These are phyloP conservation scores for Metschnikowia reukaufii DNA, from an alignment of 805 yeast species.

Conservation along the genomic window DNA sequence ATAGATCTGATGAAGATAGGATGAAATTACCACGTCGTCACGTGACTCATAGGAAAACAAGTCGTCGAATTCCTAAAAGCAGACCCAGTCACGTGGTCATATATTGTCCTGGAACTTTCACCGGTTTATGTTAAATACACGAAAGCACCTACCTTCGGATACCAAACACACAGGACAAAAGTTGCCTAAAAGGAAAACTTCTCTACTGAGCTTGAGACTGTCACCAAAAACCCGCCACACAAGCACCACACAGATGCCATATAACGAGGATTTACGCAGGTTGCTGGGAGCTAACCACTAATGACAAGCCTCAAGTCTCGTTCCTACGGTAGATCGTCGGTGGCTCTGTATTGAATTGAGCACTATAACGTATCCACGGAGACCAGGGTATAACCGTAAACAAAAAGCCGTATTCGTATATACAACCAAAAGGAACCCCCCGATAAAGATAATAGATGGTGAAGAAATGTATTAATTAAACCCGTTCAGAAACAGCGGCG, in stretches of 20 bases:
- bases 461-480: slow-evolving; percentile 27
- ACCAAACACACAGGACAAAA: slow-evolving; percentile 6
- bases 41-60: too few species aligned
- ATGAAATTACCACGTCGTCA: background rate
- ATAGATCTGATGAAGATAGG: background rate
- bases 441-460: slow-evolving; percentile 16
- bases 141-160: slow-evolving; percentile 9
- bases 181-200: background rate
- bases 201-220: background rate
- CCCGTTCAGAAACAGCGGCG: slow-evolving; percentile 2
- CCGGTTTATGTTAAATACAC: background rate
- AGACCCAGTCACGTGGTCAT: too few species aligned
- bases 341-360: slow-evolving; percentile 46
- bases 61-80: too few species aligned
- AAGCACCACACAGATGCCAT: slow-evolving; percentile 6
- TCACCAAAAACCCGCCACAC: background rate
- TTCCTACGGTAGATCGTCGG: slow-evolving; percentile 41
- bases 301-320: slow-evolving; percentile 16
- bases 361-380: slow-evolving; percentile 39
- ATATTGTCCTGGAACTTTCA: background rate
- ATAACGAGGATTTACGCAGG: slow-evolving; percentile 3
- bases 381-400: slow-evolving; percentile 25
- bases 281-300: background rate
- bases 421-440: slow-evolving; percentile 7
- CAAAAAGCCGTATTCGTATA: slow-evolving; percentile 22